Percentiles rank a stretch among this genome's conserved stretches.
These are phyloP conservation scores for Brachypodium distachyon DNA, from an alignment of 202 grass and related monocot genomes.

Conservation along the genomic window DNA sequence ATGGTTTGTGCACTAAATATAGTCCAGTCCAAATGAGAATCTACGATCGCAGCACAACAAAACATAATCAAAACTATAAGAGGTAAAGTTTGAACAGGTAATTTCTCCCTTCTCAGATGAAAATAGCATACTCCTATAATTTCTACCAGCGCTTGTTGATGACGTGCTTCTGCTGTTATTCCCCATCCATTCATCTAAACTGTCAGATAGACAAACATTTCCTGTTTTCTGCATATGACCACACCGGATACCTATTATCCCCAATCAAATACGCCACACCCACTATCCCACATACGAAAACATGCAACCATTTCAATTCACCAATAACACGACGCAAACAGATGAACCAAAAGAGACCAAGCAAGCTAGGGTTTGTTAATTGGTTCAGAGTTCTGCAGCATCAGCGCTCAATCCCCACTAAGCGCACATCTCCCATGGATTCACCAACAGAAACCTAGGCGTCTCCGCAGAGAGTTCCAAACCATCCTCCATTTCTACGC, in stretches of 20 bases:
- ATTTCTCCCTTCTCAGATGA: not conserved
- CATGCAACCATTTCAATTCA: not conserved
- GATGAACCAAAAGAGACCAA: not conserved
- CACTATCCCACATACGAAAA: not conserved
- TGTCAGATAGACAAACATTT: not conserved
- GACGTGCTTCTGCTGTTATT: not conserved
- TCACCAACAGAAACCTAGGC: not conserved
- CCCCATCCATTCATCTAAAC: not conserved
- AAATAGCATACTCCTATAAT: not conserved
- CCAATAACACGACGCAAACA: not conserved
- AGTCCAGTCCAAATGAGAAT: not conserved
- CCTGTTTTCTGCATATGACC: not conserved
- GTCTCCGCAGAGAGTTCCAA: not conserved
- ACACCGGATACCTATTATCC: not conserved
- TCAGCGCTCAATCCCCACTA: not conserved
- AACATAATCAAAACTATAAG: not conserved
- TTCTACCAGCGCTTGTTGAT: not conserved
- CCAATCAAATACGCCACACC: not conserved
- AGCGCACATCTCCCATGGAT: not conserved
- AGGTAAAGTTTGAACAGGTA: not conserved
- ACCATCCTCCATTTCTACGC: not conserved
- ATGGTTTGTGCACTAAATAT: slow-evolving; percentile 3
- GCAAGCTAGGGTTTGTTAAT: slow-evolving; percentile 18
- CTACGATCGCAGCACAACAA: not conserved
- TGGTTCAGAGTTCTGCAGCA: not conserved